Evolutionary conservation across 2,329 filamentous ascomycete genomes (phyloP).

Genomic region (Nemania sp.): DNA sequence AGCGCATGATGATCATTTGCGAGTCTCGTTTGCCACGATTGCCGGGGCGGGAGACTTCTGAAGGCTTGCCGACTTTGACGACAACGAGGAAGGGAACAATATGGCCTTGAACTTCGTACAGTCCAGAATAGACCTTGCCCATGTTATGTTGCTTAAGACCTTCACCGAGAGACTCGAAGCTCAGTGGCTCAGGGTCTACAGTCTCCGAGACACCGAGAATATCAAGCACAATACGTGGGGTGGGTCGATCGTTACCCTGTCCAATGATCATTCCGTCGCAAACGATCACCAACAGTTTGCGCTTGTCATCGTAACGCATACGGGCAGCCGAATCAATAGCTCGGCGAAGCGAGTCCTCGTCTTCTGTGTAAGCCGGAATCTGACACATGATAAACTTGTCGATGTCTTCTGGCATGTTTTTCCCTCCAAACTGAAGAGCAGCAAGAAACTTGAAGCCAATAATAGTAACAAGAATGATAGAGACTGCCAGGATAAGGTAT

Average conservation of each 20-base stretch:
- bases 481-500: conserved; percentile 87
- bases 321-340: conserved; percentile 94
- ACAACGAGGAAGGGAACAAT: conserved; percentile 97
- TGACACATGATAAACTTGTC: conserved; percentile 99
- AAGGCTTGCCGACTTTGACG: conserved; percentile 97
- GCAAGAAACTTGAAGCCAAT: conserved; percentile 97
- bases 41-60: conserved; percentile 89
- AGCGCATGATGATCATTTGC: conserved; percentile 97
- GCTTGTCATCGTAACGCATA: conserved; percentile 98
- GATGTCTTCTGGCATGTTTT: conserved; percentile 91
- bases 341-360: conserved; percentile 94
- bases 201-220: conserved; percentile 94
- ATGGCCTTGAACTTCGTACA: conserved; percentile 97
- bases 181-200: conserved; percentile 92
- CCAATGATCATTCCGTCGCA: conserved; percentile 99
- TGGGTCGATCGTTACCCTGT: conserved; percentile 95
- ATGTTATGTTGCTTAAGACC: conserved; percentile 98
- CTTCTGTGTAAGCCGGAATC: conserved; percentile 96
- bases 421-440: conserved; percentile 88
- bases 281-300: conserved; percentile 88
- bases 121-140: conserved; percentile 96
- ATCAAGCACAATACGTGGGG: conserved; percentile 92
- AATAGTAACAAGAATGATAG: conserved; percentile 76
- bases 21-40: conserved; percentile 99
- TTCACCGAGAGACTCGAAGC: conserved; percentile 95